These are phyloP conservation scores for Microdochium trichocladiopsis DNA, from an alignment of 2,329 filamentous ascomycete genomes.

Conservation along the genomic window DNA sequence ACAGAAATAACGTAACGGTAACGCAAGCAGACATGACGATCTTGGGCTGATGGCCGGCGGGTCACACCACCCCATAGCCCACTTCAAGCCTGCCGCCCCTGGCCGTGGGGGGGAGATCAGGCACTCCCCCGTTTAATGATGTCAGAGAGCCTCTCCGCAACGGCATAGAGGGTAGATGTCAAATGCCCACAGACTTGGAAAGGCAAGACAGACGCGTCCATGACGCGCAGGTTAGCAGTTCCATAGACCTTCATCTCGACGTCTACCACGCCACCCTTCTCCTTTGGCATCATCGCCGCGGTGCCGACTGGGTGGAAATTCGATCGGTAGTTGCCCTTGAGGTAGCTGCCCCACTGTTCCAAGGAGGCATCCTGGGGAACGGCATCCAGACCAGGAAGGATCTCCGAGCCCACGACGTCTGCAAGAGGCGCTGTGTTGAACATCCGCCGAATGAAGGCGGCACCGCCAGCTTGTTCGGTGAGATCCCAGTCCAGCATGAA, in stretches of 20 bases:
- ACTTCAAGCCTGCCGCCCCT: no score
- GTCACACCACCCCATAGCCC: no score
- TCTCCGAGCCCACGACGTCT: constrained; percentile 6
- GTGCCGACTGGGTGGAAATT: constrained; percentile 40
- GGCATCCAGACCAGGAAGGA: constrained; percentile 7
- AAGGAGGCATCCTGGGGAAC: constrained; percentile 21
- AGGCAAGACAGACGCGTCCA: constrained; percentile 41
- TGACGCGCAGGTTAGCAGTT: constrained; percentile 38
- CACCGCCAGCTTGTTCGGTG: constrained; percentile 13
- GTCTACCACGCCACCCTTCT: constrained; percentile 42
- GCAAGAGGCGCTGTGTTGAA: constrained; percentile 21
- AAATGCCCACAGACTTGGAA: constrained; percentile 41
- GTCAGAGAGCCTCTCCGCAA: constrained; percentile 37
- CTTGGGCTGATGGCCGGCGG: no score
- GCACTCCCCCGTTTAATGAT: constrained; percentile 21
- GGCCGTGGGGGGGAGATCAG: no score
- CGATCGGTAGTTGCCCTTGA: constrained; percentile 9
- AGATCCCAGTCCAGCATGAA: constrained; percentile 27
- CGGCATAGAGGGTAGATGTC: constrained; percentile 44
- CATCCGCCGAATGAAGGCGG: constrained; percentile 21
- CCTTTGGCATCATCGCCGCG: constrained; percentile 40
- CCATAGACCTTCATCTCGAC: constrained; percentile 39
- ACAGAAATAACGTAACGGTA: no score
- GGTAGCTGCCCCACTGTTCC: constrained; percentile 13
- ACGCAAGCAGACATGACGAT: no score